Evolutionary conservation across 495 filamentous ascomycete species (phyloP).

Genomic region (Chaetomium fimeti): DNA sequence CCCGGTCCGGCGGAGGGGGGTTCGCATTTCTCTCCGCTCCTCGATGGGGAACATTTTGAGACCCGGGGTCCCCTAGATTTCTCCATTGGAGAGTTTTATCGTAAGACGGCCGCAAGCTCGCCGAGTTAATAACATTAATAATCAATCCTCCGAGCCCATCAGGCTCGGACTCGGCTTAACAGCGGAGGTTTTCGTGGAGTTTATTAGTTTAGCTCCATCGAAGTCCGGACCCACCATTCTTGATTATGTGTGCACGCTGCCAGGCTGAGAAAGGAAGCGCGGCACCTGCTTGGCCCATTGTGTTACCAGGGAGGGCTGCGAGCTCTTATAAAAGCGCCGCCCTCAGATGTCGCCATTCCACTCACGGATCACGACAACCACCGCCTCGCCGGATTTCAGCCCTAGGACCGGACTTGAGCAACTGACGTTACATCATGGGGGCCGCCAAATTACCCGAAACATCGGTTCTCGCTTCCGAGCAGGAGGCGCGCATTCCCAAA

Average conservation of each 20-base stretch:
- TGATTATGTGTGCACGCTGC: not conserved
- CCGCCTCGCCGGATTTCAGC: not conserved
- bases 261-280: not conserved
- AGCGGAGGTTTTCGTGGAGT: constrained; percentile 10
- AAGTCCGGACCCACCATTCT: not conserved
- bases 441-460: not conserved
- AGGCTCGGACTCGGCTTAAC: constrained; percentile 7
- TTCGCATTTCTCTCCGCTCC: no score
- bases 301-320: no score
- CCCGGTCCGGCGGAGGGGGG: no score
- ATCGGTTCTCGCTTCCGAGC: not conserved
- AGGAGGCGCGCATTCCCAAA: constrained; percentile 1
- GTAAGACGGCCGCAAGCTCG: no score
- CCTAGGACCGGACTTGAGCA: no score
- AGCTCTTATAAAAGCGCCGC: not conserved
- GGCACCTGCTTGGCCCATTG: no score
- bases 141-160: not conserved
- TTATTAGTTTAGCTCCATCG: not conserved
- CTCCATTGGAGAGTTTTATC: no score
- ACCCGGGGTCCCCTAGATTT: no score
- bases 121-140: no score
- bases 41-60: no score
- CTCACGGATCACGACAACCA: constrained; percentile 6
- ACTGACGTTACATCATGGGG: constrained; percentile 12
- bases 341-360: constrained; percentile 9